Conservation (phyloP, 768 basidiomycete genomes). For the Austroboletus festivus region DNA sequence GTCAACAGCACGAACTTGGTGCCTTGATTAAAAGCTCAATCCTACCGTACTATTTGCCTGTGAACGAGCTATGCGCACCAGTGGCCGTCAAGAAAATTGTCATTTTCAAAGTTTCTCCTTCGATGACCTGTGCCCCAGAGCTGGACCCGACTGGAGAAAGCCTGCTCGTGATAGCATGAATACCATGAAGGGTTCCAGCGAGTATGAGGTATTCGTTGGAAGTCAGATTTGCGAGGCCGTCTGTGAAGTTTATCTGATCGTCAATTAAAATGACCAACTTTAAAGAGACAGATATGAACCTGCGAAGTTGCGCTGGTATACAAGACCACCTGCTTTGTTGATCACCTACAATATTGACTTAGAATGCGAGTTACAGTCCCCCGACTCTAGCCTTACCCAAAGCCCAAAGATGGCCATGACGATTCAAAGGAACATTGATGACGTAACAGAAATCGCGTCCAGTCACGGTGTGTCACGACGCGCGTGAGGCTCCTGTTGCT, state of each 20-base stretch:
- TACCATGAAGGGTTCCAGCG: conserved; percentile 94
- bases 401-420: conserved; percentile 79
- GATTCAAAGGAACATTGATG: not conserved
- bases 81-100: conserved; percentile 87
- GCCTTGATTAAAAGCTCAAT: conserved; percentile 44
- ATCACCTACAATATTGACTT: conserved; percentile 60
- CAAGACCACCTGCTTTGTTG: conserved; percentile 96
- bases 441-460: conserved; percentile 22
- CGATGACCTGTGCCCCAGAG: conserved; percentile 93
- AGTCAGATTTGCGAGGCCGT: conserved; percentile 85
- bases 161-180: conserved; percentile 95
- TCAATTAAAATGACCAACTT: not conserved
- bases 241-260: conserved; percentile 39
- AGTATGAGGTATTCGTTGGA: conserved; percentile 95
- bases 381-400: conserved; percentile 54
- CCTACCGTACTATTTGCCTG: not conserved
- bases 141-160: conserved; percentile 79
- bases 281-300: conserved; percentile 47
- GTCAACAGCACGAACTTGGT: conserved; percentile 95
- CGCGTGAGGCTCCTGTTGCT: conserved; percentile 2
- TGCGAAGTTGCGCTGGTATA: conserved; percentile 90
- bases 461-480: conserved; percentile 24
- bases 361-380: conserved; percentile 1
- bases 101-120: conserved; percentile 94
- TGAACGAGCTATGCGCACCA: conserved; percentile 45